Base-by-base conservation (phyloP, 495 filamentous ascomycete genomes). In the Achaetomiella virescens region DNA sequence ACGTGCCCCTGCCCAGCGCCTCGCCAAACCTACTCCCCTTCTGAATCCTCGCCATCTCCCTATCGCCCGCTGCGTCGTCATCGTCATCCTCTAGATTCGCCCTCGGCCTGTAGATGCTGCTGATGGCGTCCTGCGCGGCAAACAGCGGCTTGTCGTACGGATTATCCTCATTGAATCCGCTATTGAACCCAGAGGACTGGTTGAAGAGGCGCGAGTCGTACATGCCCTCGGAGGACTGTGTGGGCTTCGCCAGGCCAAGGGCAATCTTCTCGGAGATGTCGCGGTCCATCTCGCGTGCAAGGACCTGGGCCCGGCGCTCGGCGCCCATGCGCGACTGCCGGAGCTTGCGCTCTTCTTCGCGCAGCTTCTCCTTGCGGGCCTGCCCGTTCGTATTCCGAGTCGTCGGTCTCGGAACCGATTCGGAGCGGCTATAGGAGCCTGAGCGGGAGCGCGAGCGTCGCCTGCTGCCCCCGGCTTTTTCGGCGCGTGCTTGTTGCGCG, bases 191-290 rank as follows among this genome's bases (percentile, higher is more conserved):
- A 62, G 85, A 88, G 18, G 82, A 87, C 73, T 95, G 90, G 71
- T 97, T 96, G 74, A 99, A 99, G 38, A 99, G 73, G 46, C 93
- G 81, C 3, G 89, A 95, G 71, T 99, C 93, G 76, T 90, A 99
- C 93, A 97, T 97, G 20, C 87, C 78, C 69, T 97, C 93, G 12
- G 82, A 83, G 12, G 83, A 86, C 69, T 90, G 85, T 1, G 95
- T 95, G 6, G 93, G 93, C 71, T 97, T 99, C 22, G 93, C 93
- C 36, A 99, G 74, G 22, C 93, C 93, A 12, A 99, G 79, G 9
- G 93, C 93, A 17, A 99, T 89, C 75, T 97, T 97, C 72, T 99
- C 93, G 14, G 89, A 92, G 59, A 99, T 96, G 71, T 99, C 93
- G 59, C 93, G 89, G 61, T 93, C 89, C 73, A 97, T 93, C 68